These are phyloP conservation scores for Macrocystidia cucumis DNA, from an alignment of 1,284 basidiomycete species.

Conservation along the genomic window DNA sequence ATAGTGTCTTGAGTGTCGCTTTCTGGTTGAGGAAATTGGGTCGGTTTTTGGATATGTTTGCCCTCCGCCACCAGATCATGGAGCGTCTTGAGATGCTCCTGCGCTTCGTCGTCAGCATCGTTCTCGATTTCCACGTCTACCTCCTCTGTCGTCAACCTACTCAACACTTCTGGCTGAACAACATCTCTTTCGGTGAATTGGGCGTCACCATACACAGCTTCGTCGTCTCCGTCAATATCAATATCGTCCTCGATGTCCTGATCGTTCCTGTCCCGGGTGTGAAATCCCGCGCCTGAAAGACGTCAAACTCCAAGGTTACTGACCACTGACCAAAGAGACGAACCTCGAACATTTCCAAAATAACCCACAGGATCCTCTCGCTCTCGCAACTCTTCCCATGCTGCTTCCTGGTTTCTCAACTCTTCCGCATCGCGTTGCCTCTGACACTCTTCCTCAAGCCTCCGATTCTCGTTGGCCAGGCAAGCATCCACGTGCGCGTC, in stretches of 20 bases:
- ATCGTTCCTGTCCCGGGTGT: constrained; percentile 43
- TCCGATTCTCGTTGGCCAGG: constrained; percentile 45
- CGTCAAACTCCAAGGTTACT: constrained; percentile 2
- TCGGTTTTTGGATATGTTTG: constrained; percentile 27
- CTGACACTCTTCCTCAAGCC: constrained; percentile 35
- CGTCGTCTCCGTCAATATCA: constrained; percentile 73
- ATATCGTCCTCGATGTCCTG: constrained; percentile 70
- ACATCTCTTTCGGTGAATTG: constrained; percentile 74
- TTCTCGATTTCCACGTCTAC: constrained; percentile 34
- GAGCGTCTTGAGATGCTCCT: constrained; percentile 26
- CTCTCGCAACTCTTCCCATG: constrained; percentile 24
- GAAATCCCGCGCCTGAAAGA: constrained; percentile 55
- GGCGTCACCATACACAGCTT: constrained; percentile 50
- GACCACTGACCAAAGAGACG: constrained; percentile 4
- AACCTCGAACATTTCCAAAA: constrained; percentile 36
- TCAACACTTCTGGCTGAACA: constrained; percentile 23
- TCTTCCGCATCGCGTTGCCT: constrained; percentile 19
- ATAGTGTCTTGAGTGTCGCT: constrained; percentile 39
- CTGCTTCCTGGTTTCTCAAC: constrained; percentile 22
- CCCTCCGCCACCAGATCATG: constrained; percentile 45
- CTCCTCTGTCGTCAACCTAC: constrained; percentile 20
- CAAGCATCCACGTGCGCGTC: constrained; percentile 75
- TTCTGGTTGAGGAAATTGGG: constrained; percentile 11
- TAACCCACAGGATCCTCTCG: constrained; percentile 29
- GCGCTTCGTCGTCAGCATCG: constrained; percentile 22